phyloP scores from a whole-genome alignment of 345 rosid species.

The Cochlearia excelsa region DNA sequence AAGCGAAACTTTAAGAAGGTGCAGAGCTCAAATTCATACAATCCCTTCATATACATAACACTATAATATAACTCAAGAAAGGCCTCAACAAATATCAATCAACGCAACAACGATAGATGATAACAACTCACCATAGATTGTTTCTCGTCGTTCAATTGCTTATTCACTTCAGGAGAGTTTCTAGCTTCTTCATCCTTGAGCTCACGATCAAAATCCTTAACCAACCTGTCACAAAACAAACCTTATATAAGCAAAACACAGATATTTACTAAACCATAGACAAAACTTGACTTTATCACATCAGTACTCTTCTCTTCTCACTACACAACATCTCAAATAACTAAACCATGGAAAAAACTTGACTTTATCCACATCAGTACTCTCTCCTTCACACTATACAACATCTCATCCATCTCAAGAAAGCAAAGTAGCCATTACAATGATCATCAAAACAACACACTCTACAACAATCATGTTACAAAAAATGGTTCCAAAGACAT shows the following conservation, averaged over 20 bases:
- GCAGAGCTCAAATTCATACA: not conserved
- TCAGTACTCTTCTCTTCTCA: not conserved
- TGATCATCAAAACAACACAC: not conserved
- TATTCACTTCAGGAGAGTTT: slow-evolving; percentile 77
- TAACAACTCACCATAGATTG: slow-evolving; percentile 79
- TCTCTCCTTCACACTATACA: not conserved
- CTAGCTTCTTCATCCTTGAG: slow-evolving; percentile 75
- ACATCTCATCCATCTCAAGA: not conserved
- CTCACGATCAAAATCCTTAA: slow-evolving; percentile 89
- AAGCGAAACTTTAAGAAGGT: not conserved
- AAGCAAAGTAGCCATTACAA: not conserved
- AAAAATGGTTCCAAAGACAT: not conserved
- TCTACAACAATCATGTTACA: not conserved
- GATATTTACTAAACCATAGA: not conserved
- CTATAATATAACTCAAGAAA: not conserved
- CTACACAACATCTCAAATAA: not conserved
- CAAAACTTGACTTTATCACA: not conserved
- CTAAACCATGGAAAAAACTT: too few species aligned
- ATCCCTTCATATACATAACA: not conserved
- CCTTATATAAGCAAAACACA: not conserved
- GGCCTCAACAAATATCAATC: not conserved
- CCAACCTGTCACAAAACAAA: slow-evolving; percentile 54
- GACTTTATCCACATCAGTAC: not conserved
- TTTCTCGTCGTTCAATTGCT: slow-evolving; percentile 91
- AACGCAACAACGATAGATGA: not conserved